Conservation (phyloP, 225 moss, liverwort and hornwort species). For the Antitrichia curtipendula region DNA sequence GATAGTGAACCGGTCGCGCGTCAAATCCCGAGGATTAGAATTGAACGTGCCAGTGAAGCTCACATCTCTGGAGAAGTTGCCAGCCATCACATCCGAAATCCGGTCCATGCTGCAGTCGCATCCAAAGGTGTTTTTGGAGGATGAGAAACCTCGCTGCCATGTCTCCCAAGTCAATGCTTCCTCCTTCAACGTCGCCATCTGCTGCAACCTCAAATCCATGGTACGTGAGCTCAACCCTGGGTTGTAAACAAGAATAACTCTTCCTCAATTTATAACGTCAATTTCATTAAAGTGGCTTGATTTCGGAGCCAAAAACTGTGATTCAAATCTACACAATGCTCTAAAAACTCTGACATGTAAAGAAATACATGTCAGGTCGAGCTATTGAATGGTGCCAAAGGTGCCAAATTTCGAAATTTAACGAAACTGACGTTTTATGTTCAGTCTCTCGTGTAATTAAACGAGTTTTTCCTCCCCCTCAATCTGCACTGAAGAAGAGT, state of each 20-base stretch:
- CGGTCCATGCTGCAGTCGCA: conserved; percentile 55
- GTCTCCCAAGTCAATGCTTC: conserved; percentile 51
- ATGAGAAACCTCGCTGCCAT: conserved; percentile 64
- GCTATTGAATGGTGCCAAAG: neutral
- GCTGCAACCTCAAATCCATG: conserved; percentile 79
- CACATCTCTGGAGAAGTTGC: conserved; percentile 55
- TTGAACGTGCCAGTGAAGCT: conserved; percentile 70
- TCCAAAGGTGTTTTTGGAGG: conserved; percentile 42
- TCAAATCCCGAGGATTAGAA: conserved; percentile 44
- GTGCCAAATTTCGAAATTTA: neutral
- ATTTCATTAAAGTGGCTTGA: neutral
- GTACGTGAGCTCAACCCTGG: conserved; percentile 2
- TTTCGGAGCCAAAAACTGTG: neutral
- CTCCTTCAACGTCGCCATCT: conserved; percentile 48
- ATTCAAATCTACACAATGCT: neutral
- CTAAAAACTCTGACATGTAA: too few relatives aligned
- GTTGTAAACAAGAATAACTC: neutral
- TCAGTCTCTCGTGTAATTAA: neutral
- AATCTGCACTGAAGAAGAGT: neutral
- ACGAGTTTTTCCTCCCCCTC: neutral
- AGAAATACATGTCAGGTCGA: neutral
- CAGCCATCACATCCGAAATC: conserved; percentile 50
- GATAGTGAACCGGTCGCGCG: conserved; percentile 77
- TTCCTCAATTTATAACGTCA: neutral
- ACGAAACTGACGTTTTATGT: neutral